Base-by-base conservation (phyloP, 139 green algal species). In the Coelastrella sp. region DNA sequence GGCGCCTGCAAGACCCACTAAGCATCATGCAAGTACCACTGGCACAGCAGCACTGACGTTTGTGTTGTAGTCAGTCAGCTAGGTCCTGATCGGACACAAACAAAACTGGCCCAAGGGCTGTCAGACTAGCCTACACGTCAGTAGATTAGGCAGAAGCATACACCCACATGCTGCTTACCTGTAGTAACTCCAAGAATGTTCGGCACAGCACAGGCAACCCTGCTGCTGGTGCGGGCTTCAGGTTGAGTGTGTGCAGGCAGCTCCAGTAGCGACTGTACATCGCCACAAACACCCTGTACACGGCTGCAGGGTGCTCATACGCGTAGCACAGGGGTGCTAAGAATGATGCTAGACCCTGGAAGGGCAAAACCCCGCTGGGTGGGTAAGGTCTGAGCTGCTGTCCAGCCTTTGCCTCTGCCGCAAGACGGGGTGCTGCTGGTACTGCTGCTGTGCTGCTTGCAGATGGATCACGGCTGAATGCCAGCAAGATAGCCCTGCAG, bases 201-300 rank as follows among this genome's bases (percentile, higher is more conserved):
- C 85, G 73, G 54, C 93, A 89, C 64, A 97, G 93, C 79, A 92
- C 85, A 8, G 94, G 92, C 83, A 96, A 90, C 10, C 91, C 90
- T 4, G 95, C 91, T 11, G 90, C 85, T 13, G 92, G 91, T n/a
- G 76, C 76, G 4, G 79, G 82, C 7, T 82, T 83, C 14, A 73
- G 5, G 56, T 47, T 87, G 8, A 96, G 88, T 13, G 86, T 91
- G 86, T 95, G 90, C n/a, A 97, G 93, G 79, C 93, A 90, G 85
- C 92, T 94, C 94, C 94, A 97, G 92, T 92, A 94, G 74, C 94
- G 94, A 87, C 90, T 93, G 91, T 96, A 97, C 93, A 97, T 83
- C 2, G 95, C 89, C 4, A 84, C 64, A 60, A 93, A 92, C 79
- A 95, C 73, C 57, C 80, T 71, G 90, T 95, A 96, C 80, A 92